Percentiles rank a stretch among this genome's conserved stretches.
phyloP scores from a whole-genome alignment of 345 rosid species.

The Pistacia vera region DNA sequence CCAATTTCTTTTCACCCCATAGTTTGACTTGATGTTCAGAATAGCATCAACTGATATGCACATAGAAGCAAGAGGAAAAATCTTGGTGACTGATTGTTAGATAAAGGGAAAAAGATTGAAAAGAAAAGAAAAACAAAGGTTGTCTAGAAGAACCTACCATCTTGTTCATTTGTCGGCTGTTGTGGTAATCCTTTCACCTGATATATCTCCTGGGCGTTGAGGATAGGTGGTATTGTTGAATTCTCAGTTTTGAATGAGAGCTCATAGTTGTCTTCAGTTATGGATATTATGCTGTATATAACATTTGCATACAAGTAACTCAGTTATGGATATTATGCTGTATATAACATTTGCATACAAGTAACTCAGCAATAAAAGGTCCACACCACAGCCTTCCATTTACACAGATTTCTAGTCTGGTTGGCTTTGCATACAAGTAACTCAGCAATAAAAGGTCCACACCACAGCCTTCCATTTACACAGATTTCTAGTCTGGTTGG shows the following conservation, averaged over 20 bases:
- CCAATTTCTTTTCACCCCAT: slow-evolving; percentile 43
- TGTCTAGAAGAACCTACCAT: not conserved
- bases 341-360: no score
- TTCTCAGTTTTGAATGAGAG: slow-evolving; percentile 8
- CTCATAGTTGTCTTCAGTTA: not conserved
- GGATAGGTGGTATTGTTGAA: not conserved
- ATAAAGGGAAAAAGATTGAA: not conserved
- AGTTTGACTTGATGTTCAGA: slow-evolving; percentile 31
- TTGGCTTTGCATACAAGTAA: no score
- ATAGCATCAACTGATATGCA: slow-evolving; percentile 38
- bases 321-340: no score
- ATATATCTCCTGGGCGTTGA: not conserved
- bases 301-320: no score
- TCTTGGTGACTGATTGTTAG: no score
- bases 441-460: slow-evolving; percentile 11
- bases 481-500: slow-evolving; percentile 22
- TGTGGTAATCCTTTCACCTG: not conserved
- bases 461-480: slow-evolving; percentile 22
- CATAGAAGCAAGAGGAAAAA: no score
- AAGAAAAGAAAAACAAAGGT: not conserved
- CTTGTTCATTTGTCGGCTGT: not conserved
- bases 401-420: no score
- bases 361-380: no score
- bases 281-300: not conserved
- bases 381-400: no score